Evolutionary conservation across 306 rosid genomes (phyloP).

Genomic region (Geum urbanum): DNA sequence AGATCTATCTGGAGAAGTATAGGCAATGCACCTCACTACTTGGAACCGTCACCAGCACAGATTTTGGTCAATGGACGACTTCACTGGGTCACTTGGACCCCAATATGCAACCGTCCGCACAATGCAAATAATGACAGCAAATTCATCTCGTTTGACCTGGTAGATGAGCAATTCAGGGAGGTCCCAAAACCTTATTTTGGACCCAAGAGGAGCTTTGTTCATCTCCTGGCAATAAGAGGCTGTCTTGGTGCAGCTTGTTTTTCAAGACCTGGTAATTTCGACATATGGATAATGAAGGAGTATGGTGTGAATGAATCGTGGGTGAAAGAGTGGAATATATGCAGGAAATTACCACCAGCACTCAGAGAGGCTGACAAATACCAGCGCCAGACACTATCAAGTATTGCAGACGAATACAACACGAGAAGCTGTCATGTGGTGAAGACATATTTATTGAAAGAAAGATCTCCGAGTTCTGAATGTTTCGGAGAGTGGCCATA

Average conservation of each 20-base stretch:
- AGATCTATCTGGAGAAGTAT: conserved; percentile 40
- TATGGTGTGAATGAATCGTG: conserved; percentile 43
- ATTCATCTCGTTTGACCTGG: conserved; percentile 41
- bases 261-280: conserved; percentile 27
- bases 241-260: conserved; percentile 38
- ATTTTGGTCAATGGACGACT: conserved; percentile 40
- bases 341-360: conserved; percentile 28
- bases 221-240: conserved; percentile 29
- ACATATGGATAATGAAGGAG: conserved; percentile 47
- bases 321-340: conserved; percentile 23
- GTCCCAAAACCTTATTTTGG: conserved; percentile 27
- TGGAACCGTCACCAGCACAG: conserved; percentile 31
- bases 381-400: neutral
- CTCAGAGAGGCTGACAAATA: conserved; percentile 16
- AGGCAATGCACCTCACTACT: conserved; percentile 22
- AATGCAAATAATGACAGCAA: conserved; percentile 1
- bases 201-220: conserved; percentile 22
- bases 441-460: neutral
- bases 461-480: conserved; percentile 30
- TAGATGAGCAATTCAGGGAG: conserved; percentile 33
- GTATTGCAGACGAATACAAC: neutral
- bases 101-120: neutral
- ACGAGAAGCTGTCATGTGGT: conserved; percentile 1
- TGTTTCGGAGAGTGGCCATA: conserved; percentile 27
- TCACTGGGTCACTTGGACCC: conserved; percentile 39